These are phyloP conservation scores for Metarhizium album DNA, from an alignment of 2,329 filamentous ascomycete genomes.

Conservation along the genomic window DNA sequence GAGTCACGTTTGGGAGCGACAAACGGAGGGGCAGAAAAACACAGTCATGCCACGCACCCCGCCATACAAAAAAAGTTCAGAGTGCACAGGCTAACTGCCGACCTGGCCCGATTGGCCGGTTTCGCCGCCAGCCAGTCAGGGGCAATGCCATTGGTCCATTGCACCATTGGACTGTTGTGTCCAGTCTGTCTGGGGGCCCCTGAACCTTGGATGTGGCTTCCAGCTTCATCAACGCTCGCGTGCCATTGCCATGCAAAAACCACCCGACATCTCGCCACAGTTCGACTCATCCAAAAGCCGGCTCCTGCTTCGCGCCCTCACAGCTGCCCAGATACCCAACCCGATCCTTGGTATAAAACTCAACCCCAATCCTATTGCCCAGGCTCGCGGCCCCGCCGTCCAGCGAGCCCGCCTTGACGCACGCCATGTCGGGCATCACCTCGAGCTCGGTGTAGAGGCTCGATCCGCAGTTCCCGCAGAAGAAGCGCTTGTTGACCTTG, in stretches of 20 bases:
- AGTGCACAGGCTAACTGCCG: too few species aligned
- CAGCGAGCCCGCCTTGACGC: slow-evolving; percentile 40
- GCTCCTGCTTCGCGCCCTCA: slow-evolving; percentile 18
- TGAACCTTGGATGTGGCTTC: too few species aligned
- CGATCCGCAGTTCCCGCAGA: slow-evolving; percentile 41
- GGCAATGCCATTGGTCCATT: too few species aligned
- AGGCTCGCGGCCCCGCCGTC: slow-evolving; percentile 36
- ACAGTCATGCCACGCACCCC: slow-evolving; percentile 2
- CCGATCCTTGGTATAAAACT: slow-evolving; percentile 42
- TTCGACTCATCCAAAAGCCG: slow-evolving; percentile 1
- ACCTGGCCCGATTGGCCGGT: not conserved
- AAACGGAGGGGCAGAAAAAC: slow-evolving; percentile 5
- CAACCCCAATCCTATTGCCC: slow-evolving; percentile 32
- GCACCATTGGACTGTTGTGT: too few species aligned
- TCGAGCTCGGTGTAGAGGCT: slow-evolving; percentile 41
- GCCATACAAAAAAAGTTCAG: slow-evolving; percentile 1
- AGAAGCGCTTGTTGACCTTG: slow-evolving; percentile 45
- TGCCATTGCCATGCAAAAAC: too few species aligned
- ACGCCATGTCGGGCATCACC: slow-evolving; percentile 37
- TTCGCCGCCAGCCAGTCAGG: not conserved
- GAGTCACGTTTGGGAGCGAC: slow-evolving; percentile 2
- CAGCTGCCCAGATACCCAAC: slow-evolving; percentile 30
- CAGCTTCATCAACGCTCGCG: too few species aligned
- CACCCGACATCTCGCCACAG: too few species aligned
- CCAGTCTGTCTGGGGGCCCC: too few species aligned